Percentiles rank a stretch among this genome's conserved stretches.
Evolutionary conservation across 805 yeast species (phyloP).

Genomic region (Saturnispora quitensis): DNA sequence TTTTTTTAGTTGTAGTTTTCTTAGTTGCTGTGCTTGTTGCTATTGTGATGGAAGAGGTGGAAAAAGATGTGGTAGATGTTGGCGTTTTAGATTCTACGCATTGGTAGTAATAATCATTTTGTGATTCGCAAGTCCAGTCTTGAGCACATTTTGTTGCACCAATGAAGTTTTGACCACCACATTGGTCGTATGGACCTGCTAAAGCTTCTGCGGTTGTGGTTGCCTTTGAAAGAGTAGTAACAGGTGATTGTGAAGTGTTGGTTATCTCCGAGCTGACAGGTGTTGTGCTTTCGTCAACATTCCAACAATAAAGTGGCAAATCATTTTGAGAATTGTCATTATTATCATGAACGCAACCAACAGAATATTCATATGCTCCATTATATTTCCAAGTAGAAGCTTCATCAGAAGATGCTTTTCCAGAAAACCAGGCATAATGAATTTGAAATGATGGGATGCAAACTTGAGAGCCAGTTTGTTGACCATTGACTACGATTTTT

Average conservation of each 20-base stretch:
- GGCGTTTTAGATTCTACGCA: conserved; percentile 12
- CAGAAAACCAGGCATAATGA: conserved; percentile 27
- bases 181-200: neutral
- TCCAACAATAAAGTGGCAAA: conserved; percentile 21
- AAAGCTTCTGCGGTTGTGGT: neutral
- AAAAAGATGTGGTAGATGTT: conserved; percentile 4
- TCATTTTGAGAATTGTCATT: conserved; percentile 23
- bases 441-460: conserved; percentile 25
- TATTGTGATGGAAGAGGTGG: conserved; percentile 1
- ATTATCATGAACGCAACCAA: conserved; percentile 23
- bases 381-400: conserved; percentile 12
- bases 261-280: neutral
- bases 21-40: neutral
- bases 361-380: conserved; percentile 19
- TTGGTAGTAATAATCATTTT: conserved; percentile 18
- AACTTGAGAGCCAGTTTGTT: conserved; percentile 7
- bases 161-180: conserved; percentile 8
- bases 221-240: neutral
- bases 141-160: conserved; percentile 17
- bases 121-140: conserved; percentile 16
- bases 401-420: conserved; percentile 12
- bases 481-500: conserved; percentile 20
- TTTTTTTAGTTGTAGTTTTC: neutral
- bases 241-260: neutral
- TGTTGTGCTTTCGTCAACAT: neutral